Evolutionary conservation across 176 grass and related monocot species (phyloP).

Genomic region (Saccharum officinarum): DNA sequence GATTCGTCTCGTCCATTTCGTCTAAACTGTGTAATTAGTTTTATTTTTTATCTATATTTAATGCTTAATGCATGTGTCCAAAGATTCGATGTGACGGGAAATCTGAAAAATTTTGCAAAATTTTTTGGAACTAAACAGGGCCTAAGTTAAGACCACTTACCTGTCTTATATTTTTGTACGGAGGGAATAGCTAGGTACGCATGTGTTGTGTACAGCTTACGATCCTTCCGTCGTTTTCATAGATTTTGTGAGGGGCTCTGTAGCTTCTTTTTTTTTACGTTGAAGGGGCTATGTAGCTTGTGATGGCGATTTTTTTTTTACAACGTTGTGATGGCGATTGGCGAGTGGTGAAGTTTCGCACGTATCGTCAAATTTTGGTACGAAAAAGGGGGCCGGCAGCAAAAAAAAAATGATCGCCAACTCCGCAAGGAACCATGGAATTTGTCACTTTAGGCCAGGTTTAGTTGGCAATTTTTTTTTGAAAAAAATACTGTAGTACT

Average conservation of each 20-base stretch:
- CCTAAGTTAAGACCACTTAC: no score
- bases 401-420: slow-evolving; percentile 14
- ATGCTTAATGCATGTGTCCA: no score
- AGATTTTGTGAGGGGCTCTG: neutral
- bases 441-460: no score
- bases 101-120: no score
- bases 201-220: neutral
- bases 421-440: neutral
- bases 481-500: no score
- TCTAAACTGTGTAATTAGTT: no score
- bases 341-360: neutral
- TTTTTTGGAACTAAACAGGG: no score
- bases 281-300: neutral
- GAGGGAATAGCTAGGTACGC: neutral
- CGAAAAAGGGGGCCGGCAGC: neutral
- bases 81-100: no score
- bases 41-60: no score
- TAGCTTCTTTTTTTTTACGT: neutral
- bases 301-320: neutral
- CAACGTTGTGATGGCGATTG: neutral
- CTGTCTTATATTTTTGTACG: neutral
- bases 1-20: no score
- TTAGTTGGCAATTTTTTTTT: no score
- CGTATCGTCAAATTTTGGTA: neutral
- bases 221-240: neutral